Evolutionary conservation across 140 eudicot species (phyloP).

Genomic region (Oenanthe javanica): DNA sequence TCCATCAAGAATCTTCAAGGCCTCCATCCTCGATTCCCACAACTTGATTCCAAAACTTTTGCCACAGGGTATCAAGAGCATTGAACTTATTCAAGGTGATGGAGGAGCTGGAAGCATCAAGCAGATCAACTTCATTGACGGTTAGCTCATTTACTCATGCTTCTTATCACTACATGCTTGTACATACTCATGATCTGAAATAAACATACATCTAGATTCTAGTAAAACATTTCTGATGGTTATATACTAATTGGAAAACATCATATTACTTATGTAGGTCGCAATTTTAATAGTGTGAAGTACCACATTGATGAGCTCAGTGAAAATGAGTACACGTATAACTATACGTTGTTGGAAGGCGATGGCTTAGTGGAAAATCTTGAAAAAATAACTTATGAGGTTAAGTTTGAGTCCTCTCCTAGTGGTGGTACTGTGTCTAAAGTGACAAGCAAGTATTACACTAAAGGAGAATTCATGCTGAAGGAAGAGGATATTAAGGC

Average conservation of each 20-base stretch:
- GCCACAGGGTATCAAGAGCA: not conserved
- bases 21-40: slow-evolving; percentile 4
- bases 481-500: slow-evolving; percentile 18
- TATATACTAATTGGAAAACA: not conserved
- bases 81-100: not conserved
- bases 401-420: not conserved
- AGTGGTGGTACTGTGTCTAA: slow-evolving; percentile 13
- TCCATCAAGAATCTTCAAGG: slow-evolving; percentile 5
- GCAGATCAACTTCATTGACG: not conserved
- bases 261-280: not conserved
- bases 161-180: no score
- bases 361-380: slow-evolving; percentile 1
- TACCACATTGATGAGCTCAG: not conserved
- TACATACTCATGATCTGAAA: not conserved
- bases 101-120: slow-evolving; percentile 10
- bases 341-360: not conserved
- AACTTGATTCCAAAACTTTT: slow-evolving; percentile 1
- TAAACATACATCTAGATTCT: not conserved
- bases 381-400: slow-evolving; percentile 13
- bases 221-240: not conserved
- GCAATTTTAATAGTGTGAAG: not conserved
- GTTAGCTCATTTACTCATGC: not conserved
- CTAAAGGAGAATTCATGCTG: not conserved
- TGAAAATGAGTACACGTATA: not conserved
- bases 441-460: slow-evolving; percentile 8